These are phyloP conservation scores for Populus alba DNA, from an alignment of 345 rosid genomes.

Conservation along the genomic window DNA sequence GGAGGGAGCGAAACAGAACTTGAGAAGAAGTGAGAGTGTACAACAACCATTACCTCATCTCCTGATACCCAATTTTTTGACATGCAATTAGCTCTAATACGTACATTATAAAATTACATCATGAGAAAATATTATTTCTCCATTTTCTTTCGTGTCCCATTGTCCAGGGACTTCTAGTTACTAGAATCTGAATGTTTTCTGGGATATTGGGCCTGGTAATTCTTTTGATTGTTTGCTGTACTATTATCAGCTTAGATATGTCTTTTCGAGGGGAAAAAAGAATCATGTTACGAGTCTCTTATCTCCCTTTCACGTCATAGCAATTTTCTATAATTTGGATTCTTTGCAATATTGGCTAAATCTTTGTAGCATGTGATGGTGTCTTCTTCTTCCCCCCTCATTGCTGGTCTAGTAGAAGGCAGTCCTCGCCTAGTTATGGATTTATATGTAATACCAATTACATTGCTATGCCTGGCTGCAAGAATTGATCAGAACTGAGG, in stretches of 20 bases:
- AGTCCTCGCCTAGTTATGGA: no score
- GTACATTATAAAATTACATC: conserved; percentile 20
- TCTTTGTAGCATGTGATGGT: neutral
- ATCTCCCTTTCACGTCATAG: neutral
- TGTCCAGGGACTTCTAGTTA: neutral
- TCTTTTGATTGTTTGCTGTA: neutral
- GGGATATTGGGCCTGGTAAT: neutral
- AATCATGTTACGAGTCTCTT: neutral
- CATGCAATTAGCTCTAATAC: conserved; percentile 11
- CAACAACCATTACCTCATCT: conserved; percentile 24
- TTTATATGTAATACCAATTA: no score
- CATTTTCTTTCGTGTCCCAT: neutral
- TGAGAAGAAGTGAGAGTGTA: conserved; percentile 38
- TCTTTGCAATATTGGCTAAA: neutral
- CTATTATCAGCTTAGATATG: neutral
- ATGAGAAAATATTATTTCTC: conserved; percentile 10
- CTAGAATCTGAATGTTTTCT: neutral
- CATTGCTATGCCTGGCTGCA: no score
- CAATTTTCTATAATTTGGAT: neutral
- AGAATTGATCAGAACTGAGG: no score
- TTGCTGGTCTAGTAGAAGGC: no score
- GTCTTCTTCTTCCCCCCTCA: no score
- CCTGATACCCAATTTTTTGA: conserved; percentile 23
- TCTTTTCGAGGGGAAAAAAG: neutral
- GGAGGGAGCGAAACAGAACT: conserved; percentile 1